Base-by-base conservation (phyloP, 257 asterid genomes). In the Przewalskia tangutica region DNA sequence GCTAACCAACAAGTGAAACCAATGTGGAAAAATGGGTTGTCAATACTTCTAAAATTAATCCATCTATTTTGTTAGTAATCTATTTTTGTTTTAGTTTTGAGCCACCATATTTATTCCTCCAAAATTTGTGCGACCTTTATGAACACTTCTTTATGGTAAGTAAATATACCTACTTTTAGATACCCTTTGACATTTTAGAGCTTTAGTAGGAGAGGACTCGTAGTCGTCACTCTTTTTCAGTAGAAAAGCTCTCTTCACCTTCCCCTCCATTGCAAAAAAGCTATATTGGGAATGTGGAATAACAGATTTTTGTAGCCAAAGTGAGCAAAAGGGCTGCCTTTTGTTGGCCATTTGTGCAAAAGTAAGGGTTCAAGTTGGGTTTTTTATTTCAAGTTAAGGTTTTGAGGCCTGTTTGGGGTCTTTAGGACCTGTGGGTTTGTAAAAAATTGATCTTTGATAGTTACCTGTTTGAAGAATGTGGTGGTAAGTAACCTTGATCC, bases 381-480 rank as follows among this genome's bases (percentile, higher is more conserved):
- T 84, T 84, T 87, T 90, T 89, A 84, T 91, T 83, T 83, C 34
- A 13, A 77, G 83, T 82, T 50, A 83, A 65, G 88, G 82, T 71
- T 82, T 87, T 81, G 67, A 81, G 86, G 84, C 85, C 89, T 82
- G 81, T 89, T 81, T 80, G 27, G 86, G 86, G 59, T 17, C 80
- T 89, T 85, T 51, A 77, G 50, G 83, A 12, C 16, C 66, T 54
- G 44, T 48, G 65, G 73, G 77, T 63, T 85, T 84, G 85, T 84
- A 76, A 90, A 91, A 89, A 84, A 71, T 83, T 86, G 79, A 87
- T 83, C 94, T 91, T 89, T 88, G 85, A 17, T 71, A 63, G 71
- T 18, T 70, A n/a, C 44, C 76, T 83, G 82, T 85, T 82, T 82
- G 84, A 44, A 70, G 88, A 78, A 77, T 79, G 90, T 80, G 82